phyloP scores from a whole-genome alignment of 108 stramenopile species.

The Asterionellopsis glacialis region DNA sequence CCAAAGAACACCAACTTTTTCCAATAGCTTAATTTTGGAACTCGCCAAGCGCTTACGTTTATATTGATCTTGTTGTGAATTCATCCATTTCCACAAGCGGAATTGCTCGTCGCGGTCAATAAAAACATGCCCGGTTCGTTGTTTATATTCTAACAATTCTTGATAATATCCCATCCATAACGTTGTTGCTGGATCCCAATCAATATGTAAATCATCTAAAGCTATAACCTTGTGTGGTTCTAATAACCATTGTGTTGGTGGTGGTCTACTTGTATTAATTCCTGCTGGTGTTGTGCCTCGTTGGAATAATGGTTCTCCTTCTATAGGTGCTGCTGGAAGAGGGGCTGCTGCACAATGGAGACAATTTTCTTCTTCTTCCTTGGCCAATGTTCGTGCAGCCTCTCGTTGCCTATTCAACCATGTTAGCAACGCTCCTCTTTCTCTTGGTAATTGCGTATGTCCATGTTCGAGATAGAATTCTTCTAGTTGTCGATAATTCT shows the following conservation, averaged over 20 bases:
- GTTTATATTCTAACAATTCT: constrained; percentile 17
- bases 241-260: constrained; percentile 6
- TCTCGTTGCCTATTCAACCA: not conserved
- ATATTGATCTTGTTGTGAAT: constrained; percentile 25
- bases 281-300: no score
- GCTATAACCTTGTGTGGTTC: constrained; percentile 33
- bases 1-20: constrained; percentile 19
- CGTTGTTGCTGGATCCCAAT: constrained; percentile 31
- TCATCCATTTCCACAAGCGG: constrained; percentile 32
- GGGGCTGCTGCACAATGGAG: no score
- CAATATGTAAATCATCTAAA: constrained; percentile 22
- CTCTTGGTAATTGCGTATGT: not conserved
- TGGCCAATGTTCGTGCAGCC: not conserved
- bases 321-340: no score
- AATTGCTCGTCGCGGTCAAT: constrained; percentile 15
- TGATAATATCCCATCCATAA: constrained; percentile 33
- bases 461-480: not conserved
- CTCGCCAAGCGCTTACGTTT: constrained; percentile 11
- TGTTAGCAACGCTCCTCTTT: not conserved
- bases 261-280: constrained; percentile 1
- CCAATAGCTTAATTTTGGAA: constrained; percentile 36
- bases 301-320: no score
- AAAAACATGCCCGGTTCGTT: constrained; percentile 25
- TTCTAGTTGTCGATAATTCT: not conserved
- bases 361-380: not conserved